A percentile compares a stretch with the other conserved stretches of the same genome.
Evolutionary conservation across 2,329 filamentous ascomycete species (phyloP).

Genomic region (Hypoxylon sp.): DNA sequence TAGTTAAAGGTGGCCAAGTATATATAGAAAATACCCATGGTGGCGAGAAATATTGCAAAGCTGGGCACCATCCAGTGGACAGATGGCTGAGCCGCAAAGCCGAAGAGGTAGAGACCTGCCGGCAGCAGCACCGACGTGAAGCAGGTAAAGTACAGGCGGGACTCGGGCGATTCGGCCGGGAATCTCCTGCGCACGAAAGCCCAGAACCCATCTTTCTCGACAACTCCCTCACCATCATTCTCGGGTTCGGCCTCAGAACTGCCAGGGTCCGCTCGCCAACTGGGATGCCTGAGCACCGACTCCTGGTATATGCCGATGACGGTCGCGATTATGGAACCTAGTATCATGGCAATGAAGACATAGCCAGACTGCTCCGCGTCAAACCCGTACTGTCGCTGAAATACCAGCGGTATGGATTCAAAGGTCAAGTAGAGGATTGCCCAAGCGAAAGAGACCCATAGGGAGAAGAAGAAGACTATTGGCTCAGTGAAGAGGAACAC

Average conservation of each 20-base stretch:
- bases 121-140: conserved; percentile 78
- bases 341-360: conserved; percentile 76
- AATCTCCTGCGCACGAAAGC: conserved; percentile 55
- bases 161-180: conserved; percentile 70
- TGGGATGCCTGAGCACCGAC: conserved; percentile 60
- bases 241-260: conserved; percentile 45
- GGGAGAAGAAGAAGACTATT: conserved; percentile 83
- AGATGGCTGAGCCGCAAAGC: conserved; percentile 69
- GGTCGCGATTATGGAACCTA: conserved; percentile 72
- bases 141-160: conserved; percentile 83
- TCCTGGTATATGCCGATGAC: conserved; percentile 77
- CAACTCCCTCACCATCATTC: conserved; percentile 32
- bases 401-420: conserved; percentile 80
- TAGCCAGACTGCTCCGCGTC: conserved; percentile 71
- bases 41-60: conserved; percentile 75
- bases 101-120: conserved; percentile 81
- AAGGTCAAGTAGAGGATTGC: conserved; percentile 88
- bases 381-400: conserved; percentile 72
- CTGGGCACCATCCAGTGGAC: conserved; percentile 77
- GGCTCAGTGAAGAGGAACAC: conserved; percentile 78
- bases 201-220: conserved; percentile 51
- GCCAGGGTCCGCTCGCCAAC: conserved; percentile 46
- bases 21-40: conserved; percentile 85
- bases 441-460: conserved; percentile 93
- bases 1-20: conserved; percentile 94